Evolutionary conservation across 192 early-diverging fungal species (phyloP), one percentile per base, ranked within the genome.

Genomic region (Coemansia sp.): DNA sequence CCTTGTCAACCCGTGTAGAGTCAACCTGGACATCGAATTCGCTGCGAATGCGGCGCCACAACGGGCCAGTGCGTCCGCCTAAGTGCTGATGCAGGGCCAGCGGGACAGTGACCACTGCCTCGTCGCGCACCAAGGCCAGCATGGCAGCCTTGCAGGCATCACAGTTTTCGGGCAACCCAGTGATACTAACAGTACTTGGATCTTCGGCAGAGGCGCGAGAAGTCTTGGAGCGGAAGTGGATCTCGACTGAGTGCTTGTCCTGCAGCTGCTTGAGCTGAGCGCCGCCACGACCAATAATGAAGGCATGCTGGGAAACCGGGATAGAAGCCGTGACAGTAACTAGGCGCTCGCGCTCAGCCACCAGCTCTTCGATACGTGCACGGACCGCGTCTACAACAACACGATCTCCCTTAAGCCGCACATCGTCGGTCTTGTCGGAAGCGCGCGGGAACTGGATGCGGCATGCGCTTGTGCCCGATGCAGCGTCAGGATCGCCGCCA

Each of bases 211-310:
- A 18, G 12, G 43, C 0, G 19, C 36, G 45, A 8, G 15, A 41
- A 2, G 64, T 26, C 10, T 52, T 33, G 38, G 38, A 51, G 30
- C 59, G 82, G 73, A 89, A 83, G 53, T 84, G 68, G 45, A 87
- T 86, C 52, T 81, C 80, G 36, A 89, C 86, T 12, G 77, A 74
- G 65, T 85, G 86, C 19, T 71, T 57, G 13, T 75, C 80, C 78
- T 89, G 83, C 51, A 94, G 74, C 35, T 84, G 79, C 59, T 83
- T 84, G 54, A 96, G 86, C 18, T 80, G 63, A 8, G 80, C 59
- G 28, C 92, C 93, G 42, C 80, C 82, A 33, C 86, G 83, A 11
- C 94, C 94, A 57, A 94, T 96, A 36, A 96, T 70, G 38, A 82
- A 79, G 12, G 86, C 82, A 62, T 94, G 91, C 43, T 93, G 80